phyloP scores from a whole-genome alignment of 305 asterid species.

The Solanum hybrid region DNA sequence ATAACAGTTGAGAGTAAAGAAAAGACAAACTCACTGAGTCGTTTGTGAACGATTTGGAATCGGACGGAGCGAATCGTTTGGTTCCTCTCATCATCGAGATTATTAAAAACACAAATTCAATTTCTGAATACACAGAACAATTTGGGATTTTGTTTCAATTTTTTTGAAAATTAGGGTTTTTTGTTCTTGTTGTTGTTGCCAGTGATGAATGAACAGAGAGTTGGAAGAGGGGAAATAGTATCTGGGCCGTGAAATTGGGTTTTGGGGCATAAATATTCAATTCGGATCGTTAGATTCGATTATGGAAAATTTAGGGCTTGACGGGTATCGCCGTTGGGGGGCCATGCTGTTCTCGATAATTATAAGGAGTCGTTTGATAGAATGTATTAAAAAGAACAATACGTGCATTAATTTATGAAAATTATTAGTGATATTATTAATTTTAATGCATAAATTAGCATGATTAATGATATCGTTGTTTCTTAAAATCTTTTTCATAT shows the following conservation, averaged over 20 bases:
- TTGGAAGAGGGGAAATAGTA: slow-evolving; percentile 2
- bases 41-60: slow-evolving; percentile 45
- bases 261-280: slow-evolving; percentile 10
- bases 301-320: not conserved
- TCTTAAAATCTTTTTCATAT: too few relatives aligned
- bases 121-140: not conserved
- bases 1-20: not conserved
- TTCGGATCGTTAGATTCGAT: slow-evolving; percentile 10
- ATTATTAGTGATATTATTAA: too few relatives aligned
- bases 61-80: slow-evolving; percentile 61
- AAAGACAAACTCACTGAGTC: slow-evolving; percentile 42
- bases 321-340: not conserved
- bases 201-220: not conserved
- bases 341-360: not conserved
- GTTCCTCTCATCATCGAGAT: slow-evolving; percentile 59
- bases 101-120: not conserved
- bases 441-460: too few relatives aligned
- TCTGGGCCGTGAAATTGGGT: slow-evolving; percentile 15
- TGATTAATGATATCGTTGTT: too few relatives aligned
- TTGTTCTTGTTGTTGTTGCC: not conserved
- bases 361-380: not conserved
- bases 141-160: not conserved
- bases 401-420: too few relatives aligned
- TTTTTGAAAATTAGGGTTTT: slow-evolving; percentile 26
- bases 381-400: too few relatives aligned